Percentiles rank a stretch among this genome's conserved stretches.
phyloP scores from a whole-genome alignment of 257 asterid genomes.

The Ilex aquifolium region DNA sequence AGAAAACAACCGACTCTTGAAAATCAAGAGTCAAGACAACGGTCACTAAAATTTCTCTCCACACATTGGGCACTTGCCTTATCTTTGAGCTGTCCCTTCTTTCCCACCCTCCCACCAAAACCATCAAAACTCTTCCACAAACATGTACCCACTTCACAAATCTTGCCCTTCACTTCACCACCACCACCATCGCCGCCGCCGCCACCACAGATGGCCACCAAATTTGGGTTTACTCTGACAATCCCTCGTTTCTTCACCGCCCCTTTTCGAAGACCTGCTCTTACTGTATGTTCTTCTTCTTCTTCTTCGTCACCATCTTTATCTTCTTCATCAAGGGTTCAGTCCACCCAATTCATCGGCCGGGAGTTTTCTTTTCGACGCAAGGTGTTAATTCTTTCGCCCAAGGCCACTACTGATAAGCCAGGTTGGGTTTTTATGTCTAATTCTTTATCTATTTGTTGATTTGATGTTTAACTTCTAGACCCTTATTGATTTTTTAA shows the following conservation, averaged over 20 bases:
- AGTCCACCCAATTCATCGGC: slow-evolving; percentile 31
- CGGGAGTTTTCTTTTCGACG: slow-evolving; percentile 29
- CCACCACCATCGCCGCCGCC: slow-evolving; percentile 3
- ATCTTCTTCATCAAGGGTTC: slow-evolving; percentile 38
- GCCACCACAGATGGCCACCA: slow-evolving; percentile 65
- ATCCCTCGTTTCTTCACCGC: slow-evolving; percentile 40
- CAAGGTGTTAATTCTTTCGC: slow-evolving; percentile 38
- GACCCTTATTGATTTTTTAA: neutral
- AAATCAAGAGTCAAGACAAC: slow-evolving; percentile 5
- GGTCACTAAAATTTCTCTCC: slow-evolving; percentile 45
- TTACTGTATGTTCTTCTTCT: slow-evolving; percentile 24
- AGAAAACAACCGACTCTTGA: slow-evolving; percentile 17
- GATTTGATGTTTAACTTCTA: no score
- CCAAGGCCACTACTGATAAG: slow-evolving; percentile 75
- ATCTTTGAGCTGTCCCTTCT: slow-evolving; percentile 31
- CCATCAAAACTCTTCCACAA: slow-evolving; percentile 25
- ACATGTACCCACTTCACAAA: slow-evolving; percentile 28
- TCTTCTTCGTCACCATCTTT: slow-evolving; percentile 33
- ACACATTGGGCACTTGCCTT: slow-evolving; percentile 60
- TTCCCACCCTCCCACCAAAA: slow-evolving; percentile 24
- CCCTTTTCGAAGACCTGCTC: slow-evolving; percentile 41
- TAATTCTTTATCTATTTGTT: neutral
- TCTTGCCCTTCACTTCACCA: slow-evolving; percentile 15
- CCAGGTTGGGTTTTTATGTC: slow-evolving; percentile 45
- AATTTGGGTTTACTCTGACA: slow-evolving; percentile 39